phyloP scores from a whole-genome alignment of 257 asterid genomes.

The Nicotiana paniculata region DNA sequence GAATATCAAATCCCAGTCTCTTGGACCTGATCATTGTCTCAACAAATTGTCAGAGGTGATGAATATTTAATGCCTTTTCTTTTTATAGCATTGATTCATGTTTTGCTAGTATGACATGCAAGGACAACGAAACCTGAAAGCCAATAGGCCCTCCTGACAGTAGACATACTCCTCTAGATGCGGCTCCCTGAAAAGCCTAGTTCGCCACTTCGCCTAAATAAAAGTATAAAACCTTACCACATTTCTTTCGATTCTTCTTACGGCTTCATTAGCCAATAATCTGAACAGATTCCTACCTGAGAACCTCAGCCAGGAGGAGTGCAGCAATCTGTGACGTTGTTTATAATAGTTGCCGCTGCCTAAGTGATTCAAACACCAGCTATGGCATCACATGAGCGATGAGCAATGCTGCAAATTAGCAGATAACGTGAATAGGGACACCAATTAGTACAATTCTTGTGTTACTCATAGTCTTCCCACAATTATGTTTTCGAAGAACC shows the following conservation, averaged over 20 bases:
- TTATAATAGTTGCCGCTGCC: not conserved
- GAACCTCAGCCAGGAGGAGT: not conserved
- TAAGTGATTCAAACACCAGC: not conserved
- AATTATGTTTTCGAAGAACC: too few relatives aligned
- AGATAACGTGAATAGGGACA: not conserved
- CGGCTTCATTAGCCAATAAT: not conserved
- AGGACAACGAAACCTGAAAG: not conserved
- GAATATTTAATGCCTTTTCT: constrained; percentile 1
- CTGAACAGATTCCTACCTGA: not conserved
- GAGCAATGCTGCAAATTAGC: not conserved
- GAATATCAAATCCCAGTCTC: constrained; percentile 74
- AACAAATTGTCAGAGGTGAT: constrained; percentile 68
- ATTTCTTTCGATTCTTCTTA: not conserved
- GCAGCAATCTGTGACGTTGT: not conserved
- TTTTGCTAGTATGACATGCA: not conserved
- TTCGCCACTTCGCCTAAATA: not conserved
- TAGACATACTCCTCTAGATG: not conserved
- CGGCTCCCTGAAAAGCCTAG: not conserved
- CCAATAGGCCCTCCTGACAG: not conserved
- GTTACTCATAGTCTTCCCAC: not conserved
- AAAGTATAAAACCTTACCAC: not conserved
- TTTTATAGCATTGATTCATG: not conserved
- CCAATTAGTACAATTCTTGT: not conserved
- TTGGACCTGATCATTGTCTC: constrained; percentile 78
- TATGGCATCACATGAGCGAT: not conserved